Evolutionary conservation across 179 eudicot genomes (phyloP).

Genomic region (Spinacia oleracea): DNA sequence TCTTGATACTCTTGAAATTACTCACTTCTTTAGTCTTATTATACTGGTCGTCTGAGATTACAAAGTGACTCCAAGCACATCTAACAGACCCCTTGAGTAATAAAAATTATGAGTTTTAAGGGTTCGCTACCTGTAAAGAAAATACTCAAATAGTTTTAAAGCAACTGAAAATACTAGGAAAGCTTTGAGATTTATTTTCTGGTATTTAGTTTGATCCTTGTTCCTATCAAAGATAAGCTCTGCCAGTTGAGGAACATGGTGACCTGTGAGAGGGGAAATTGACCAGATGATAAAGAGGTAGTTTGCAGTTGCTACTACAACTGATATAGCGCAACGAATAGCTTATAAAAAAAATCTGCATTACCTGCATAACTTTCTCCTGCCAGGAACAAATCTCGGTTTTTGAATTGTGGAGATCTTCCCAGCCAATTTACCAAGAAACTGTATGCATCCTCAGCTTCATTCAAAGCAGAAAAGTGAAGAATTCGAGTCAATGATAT

Average conservation of each 20-base stretch:
- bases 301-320: no score
- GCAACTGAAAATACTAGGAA: slow-evolving; percentile 57
- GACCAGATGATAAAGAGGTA: background rate
- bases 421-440: slow-evolving; percentile 63
- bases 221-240: slow-evolving; percentile 58
- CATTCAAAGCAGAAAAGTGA: background rate
- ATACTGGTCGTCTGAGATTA: slow-evolving; percentile 50
- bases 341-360: background rate
- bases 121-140: slow-evolving; percentile 71
- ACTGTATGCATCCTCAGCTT: slow-evolving; percentile 64
- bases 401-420: slow-evolving; percentile 49
- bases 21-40: slow-evolving; percentile 40
- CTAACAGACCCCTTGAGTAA: slow-evolving; percentile 60
- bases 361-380: slow-evolving; percentile 79
- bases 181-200: slow-evolving; percentile 60
- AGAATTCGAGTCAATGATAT: background rate
- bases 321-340: no score
- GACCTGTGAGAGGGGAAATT: slow-evolving; percentile 38
- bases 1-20: slow-evolving; percentile 53
- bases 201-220: slow-evolving; percentile 31
- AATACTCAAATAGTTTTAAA: background rate
- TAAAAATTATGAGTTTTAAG: slow-evolving; percentile 55
- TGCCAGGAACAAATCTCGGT: slow-evolving; percentile 47
- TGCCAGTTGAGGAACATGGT: slow-evolving; percentile 69
- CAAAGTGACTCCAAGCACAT: slow-evolving; percentile 75